These are phyloP conservation scores for Amauroascus niger DNA, from an alignment of 2,329 filamentous ascomycete species.

Conservation along the genomic window DNA sequence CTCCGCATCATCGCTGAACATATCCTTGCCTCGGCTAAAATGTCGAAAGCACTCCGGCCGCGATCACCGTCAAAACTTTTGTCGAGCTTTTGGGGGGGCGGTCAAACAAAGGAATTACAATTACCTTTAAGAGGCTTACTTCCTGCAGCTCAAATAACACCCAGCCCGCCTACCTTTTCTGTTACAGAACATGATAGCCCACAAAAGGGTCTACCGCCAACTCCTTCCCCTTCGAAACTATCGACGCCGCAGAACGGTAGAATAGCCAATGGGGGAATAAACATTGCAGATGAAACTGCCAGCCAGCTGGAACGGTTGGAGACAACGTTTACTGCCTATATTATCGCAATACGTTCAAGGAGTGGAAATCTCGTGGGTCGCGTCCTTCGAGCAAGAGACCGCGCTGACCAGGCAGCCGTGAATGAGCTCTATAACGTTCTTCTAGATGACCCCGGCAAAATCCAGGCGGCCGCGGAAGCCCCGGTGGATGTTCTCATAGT, in stretches of 20 bases:
- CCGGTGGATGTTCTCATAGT: conserved; percentile 78
- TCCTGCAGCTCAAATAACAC: conserved; percentile 30
- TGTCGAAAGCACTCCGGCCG: conserved; percentile 54
- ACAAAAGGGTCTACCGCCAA: conserved; percentile 4
- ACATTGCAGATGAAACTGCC: conserved; percentile 42
- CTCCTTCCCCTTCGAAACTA: conserved; percentile 23
- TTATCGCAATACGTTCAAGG: conserved; percentile 69
- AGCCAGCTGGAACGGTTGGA: conserved; percentile 66
- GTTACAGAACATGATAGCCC: conserved; percentile 26
- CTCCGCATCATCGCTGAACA: conserved; percentile 59
- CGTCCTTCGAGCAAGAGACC: conserved; percentile 58
- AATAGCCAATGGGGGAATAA: conserved; percentile 40
- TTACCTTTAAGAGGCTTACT: conserved; percentile 29
- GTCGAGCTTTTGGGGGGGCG: conserved; percentile 65
- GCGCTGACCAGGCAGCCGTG: conserved; percentile 66
- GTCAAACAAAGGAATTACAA: conserved; percentile 31
- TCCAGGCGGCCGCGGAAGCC: conserved; percentile 64
- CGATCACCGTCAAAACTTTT: conserved; percentile 87
- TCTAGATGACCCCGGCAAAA: conserved; percentile 70
- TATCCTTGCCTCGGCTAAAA: conserved; percentile 53
- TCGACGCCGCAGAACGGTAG: conserved; percentile 44
- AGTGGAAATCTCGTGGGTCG: conserved; percentile 80
- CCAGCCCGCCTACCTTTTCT: conserved; percentile 38
- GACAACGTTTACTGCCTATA: conserved; percentile 74
- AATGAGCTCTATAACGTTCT: conserved; percentile 87